phyloP scores from a whole-genome alignment of 768 basidiomycete genomes.

The Hygrocybe coccinea region DNA sequence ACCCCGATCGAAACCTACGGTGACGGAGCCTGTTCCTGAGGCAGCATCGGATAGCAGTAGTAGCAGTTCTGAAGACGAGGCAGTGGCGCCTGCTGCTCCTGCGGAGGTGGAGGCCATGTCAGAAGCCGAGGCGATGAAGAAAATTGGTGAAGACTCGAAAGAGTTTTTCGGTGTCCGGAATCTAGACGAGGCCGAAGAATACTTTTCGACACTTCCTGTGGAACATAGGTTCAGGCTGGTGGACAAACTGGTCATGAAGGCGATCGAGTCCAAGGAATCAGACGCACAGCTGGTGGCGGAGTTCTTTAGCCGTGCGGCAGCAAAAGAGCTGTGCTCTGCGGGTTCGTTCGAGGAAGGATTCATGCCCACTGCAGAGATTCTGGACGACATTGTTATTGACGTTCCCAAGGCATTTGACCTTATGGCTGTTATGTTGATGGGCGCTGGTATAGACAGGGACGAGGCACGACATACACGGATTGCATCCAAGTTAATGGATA shows the following conservation, averaged over 20 bases:
- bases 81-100: no score
- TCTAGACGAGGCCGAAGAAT: constrained; percentile 81
- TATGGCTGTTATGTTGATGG: constrained; percentile 71
- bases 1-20: constrained; percentile 72
- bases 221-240: constrained; percentile 63
- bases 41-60: constrained; percentile 44
- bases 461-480: constrained; percentile 53
- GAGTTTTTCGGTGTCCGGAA: constrained; percentile 85
- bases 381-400: constrained; percentile 89
- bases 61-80: constrained; percentile 46
- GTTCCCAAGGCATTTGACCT: constrained; percentile 79
- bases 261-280: constrained; percentile 76
- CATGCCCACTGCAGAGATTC: constrained; percentile 57
- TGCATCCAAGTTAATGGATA: constrained; percentile 56
- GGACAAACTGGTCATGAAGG: constrained; percentile 66
- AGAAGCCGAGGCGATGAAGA: constrained; percentile 63
- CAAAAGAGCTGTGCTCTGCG: constrained; percentile 54
- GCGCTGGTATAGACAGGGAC: constrained; percentile 62
- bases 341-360: constrained; percentile 75
- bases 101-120: constrained; percentile 45
- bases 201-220: constrained; percentile 70
- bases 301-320: constrained; percentile 60
- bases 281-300: constrained; percentile 75
- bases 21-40: constrained; percentile 36
- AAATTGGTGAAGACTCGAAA: constrained; percentile 76